Conservation (phyloP, 2,329 filamentous ascomycete genomes). For the Cercospora citrullina region DNA sequence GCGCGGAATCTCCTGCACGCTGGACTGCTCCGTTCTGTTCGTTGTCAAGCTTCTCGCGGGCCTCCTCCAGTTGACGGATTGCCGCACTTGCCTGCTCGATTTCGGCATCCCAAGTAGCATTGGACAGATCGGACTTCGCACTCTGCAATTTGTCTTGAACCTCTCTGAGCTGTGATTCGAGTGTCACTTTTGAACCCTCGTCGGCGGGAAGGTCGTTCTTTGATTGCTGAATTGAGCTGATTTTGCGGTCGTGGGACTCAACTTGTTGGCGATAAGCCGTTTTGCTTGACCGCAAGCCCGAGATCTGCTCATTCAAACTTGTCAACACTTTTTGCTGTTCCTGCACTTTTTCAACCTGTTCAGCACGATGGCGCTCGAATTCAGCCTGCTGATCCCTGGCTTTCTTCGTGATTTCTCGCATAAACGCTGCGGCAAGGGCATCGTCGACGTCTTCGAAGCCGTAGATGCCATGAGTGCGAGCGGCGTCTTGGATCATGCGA, state of each 20-base stretch:
- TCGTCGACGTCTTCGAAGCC: slow-evolving; percentile 80
- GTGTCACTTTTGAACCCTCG: slow-evolving; percentile 75
- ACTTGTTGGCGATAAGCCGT: slow-evolving; percentile 73
- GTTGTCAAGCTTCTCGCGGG: slow-evolving; percentile 69
- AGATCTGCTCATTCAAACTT: slow-evolving; percentile 71
- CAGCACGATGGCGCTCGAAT: slow-evolving; percentile 70
- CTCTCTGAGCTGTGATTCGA: slow-evolving; percentile 73
- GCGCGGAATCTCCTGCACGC: slow-evolving; percentile 77
- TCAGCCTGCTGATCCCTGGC: slow-evolving; percentile 75
- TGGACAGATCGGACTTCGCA: slow-evolving; percentile 63
- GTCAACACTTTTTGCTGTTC: slow-evolving; percentile 71
- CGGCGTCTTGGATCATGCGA: slow-evolving; percentile 74
- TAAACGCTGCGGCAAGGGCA: slow-evolving; percentile 73
- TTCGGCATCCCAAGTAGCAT: slow-evolving; percentile 68
- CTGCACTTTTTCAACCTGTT: slow-evolving; percentile 72
- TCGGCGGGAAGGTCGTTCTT: slow-evolving; percentile 76
- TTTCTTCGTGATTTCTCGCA: slow-evolving; percentile 72
- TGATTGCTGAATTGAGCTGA: slow-evolving; percentile 64
- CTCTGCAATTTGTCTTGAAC: slow-evolving; percentile 63
- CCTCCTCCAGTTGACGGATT: slow-evolving; percentile 68
- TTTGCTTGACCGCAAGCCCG: slow-evolving; percentile 71
- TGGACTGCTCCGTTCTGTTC: slow-evolving; percentile 83
- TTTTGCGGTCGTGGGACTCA: slow-evolving; percentile 69
- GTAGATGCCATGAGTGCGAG: slow-evolving; percentile 73
- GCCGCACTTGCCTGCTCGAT: slow-evolving; percentile 66